These are phyloP conservation scores for Saccharomycopsis fibuligera DNA, from an alignment of 805 yeast species.

Conservation along the genomic window DNA sequence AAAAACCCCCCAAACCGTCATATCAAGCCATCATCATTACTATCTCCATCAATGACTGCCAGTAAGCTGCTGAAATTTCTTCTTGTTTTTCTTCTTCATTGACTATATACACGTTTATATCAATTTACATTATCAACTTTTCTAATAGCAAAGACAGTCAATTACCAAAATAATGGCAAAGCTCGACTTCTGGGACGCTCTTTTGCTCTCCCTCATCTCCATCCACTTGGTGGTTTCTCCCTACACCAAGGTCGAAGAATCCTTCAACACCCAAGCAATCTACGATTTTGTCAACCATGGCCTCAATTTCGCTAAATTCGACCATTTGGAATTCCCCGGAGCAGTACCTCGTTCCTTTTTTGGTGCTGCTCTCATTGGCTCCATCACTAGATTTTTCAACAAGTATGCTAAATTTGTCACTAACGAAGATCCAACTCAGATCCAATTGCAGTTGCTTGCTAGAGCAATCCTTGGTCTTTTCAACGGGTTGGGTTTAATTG, in stretches of 20 bases:
- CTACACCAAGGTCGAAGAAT: slow-evolving; percentile 88
- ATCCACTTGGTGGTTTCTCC: slow-evolving; percentile 50
- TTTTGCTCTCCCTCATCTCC: slow-evolving; percentile 5
- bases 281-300: slow-evolving; percentile 76
- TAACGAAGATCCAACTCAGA: slow-evolving; percentile 31
- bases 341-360: slow-evolving; percentile 82
- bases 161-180: slow-evolving; percentile 1
- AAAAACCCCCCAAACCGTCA: no score
- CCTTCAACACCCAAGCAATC: slow-evolving; percentile 84
- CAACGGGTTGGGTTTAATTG: slow-evolving; percentile 49
- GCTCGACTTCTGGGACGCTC: slow-evolving; percentile 10
- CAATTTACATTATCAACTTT: no score
- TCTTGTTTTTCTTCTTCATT: no score
- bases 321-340: slow-evolving; percentile 79
- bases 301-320: slow-evolving; percentile 40
- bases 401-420: slow-evolving; percentile 19
- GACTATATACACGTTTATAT: no score
- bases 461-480: slow-evolving; percentile 58
- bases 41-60: no score
- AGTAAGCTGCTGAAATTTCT: no score
- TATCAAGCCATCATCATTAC: no score
- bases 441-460: slow-evolving; percentile 46
- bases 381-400: slow-evolving; percentile 35
- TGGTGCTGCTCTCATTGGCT: slow-evolving; percentile 56
- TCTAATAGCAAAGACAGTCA: no score